Evolutionary conservation across 345 rosid genomes (phyloP).

Genomic region (Sisymbrium irio): DNA sequence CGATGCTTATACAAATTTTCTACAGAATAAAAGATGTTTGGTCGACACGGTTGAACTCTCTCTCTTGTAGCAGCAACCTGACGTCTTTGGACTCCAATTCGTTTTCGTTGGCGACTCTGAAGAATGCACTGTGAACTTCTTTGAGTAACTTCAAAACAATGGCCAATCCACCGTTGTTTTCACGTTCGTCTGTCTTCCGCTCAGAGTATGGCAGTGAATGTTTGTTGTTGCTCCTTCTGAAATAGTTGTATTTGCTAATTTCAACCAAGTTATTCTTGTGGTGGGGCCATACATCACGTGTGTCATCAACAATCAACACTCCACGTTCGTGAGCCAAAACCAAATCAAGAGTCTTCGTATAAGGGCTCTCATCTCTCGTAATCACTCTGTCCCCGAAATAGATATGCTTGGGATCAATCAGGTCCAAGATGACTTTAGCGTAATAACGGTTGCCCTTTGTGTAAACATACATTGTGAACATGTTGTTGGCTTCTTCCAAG

Average conservation of each 20-base stretch:
- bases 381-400: slow-evolving; percentile 9
- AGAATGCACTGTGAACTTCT: slow-evolving; percentile 11
- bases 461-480: slow-evolving; percentile 13
- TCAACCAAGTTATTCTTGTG: slow-evolving; percentile 12
- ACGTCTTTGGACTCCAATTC: slow-evolving; percentile 18
- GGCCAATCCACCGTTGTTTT: slow-evolving; percentile 34
- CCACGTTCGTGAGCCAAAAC: slow-evolving; percentile 8
- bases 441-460: slow-evolving; percentile 9
- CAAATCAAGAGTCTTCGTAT: slow-evolving; percentile 1
- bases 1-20: too few species aligned
- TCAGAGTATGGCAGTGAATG: slow-evolving; percentile 37
- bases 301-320: slow-evolving; percentile 18
- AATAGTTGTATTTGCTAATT: slow-evolving; percentile 44
- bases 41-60: too few species aligned
- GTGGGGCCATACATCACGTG: too few species aligned
- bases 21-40: too few species aligned
- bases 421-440: not conserved
- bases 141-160: slow-evolving; percentile 37
- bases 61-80: slow-evolving; percentile 13
- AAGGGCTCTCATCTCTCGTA: not conserved
- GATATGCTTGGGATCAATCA: slow-evolving; percentile 1
- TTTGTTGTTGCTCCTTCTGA: slow-evolving; percentile 36
- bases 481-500: slow-evolving; percentile 9
- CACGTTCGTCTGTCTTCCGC: slow-evolving; percentile 48
- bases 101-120: not conserved